Evolutionary conservation across 2,329 filamentous ascomycete genomes (phyloP), one percentile per base, ranked within the genome.

Genomic region (Tricladium varicosporioides): DNA sequence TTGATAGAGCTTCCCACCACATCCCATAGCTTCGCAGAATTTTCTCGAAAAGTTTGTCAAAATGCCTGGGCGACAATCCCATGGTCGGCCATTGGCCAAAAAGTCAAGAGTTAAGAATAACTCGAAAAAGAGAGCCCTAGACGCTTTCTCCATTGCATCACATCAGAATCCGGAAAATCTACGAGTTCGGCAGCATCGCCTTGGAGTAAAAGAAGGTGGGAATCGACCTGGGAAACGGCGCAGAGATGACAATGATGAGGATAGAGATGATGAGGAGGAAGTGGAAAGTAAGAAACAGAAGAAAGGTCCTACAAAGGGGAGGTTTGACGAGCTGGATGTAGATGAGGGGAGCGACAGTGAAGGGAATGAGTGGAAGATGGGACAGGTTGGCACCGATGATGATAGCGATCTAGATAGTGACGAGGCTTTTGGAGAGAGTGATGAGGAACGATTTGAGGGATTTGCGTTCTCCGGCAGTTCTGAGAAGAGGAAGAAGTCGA

Each of bases 351-450:
- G 82, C 60, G 87, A 90, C 66, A 85, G 82, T 15, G 85, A 88
- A 60, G 87, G 87, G 14, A 84, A 88, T 62, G 79, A 83, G 62
- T 89, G 86, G 86, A 82, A 78, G 51, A 73, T 88, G 64, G 87
- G 87, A 7, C 76, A 85, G 48, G 84, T 87, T 18, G 82, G 81
- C 49, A 83, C 81, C 46, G 85, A 87, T 53, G 80, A 88, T 60
- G 87, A 89, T 65, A 85, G 82, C 54, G 85, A 88, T 60, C 76
- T 90, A 55, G 86, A 89, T 69, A 87, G 83, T 63, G 86, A 89
- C 63, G 86, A 88, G 66, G 87, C 87, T 16, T 84, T 89, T 75
- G 87, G 85, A 1, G 82, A 84, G 60, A 88, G 85, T 62, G 87
- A 90, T 64, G 85, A 89, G 69, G 87, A 89, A 69, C 76, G 75